phyloP scores from a whole-genome alignment of 208 protist genomes.

The Acanthamoeba lenticulata region DNA sequence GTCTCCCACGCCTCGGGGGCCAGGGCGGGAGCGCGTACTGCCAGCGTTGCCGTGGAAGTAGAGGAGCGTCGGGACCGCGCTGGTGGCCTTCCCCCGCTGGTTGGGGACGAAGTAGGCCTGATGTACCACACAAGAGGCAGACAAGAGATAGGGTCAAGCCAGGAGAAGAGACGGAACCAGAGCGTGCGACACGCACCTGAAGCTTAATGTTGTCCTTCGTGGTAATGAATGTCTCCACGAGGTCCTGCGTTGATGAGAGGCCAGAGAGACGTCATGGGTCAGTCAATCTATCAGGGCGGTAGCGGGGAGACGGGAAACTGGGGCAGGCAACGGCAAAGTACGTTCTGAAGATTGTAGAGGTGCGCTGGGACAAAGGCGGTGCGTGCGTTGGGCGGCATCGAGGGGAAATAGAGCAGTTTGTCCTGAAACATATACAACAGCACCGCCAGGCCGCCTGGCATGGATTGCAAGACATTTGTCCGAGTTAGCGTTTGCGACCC shows the following conservation, averaged over 20 bases:
- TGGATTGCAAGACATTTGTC: too few species aligned
- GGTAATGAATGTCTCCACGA: conserved; percentile 25
- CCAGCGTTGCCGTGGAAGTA: conserved; percentile 76
- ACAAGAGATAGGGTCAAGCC: neutral
- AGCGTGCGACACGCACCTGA: neutral
- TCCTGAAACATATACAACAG: conserved; percentile 46
- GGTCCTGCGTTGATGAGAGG: neutral
- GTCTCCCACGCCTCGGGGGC: too few species aligned
- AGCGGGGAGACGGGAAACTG: neutral
- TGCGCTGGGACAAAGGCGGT: neutral
- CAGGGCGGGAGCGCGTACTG: conserved; percentile 35
- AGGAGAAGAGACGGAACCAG: neutral
- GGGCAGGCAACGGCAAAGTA: neutral
- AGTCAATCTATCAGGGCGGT: neutral
- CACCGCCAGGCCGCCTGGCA: neutral
- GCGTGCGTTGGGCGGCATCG: neutral
- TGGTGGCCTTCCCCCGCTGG: neutral
- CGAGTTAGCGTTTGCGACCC: too few species aligned
- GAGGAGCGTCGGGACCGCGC: conserved; percentile 57
- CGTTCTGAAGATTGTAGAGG: neutral
- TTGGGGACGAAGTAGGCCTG: conserved; percentile 57
- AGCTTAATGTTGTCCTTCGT: conserved; percentile 6
- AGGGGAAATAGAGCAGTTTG: conserved; percentile 62
- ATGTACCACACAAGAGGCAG: neutral
- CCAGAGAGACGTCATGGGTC: neutral